Evolutionary conservation across 257 asterid genomes (phyloP), one percentile per base, ranked within the genome.

Genomic region (Solanum lignicaule): DNA sequence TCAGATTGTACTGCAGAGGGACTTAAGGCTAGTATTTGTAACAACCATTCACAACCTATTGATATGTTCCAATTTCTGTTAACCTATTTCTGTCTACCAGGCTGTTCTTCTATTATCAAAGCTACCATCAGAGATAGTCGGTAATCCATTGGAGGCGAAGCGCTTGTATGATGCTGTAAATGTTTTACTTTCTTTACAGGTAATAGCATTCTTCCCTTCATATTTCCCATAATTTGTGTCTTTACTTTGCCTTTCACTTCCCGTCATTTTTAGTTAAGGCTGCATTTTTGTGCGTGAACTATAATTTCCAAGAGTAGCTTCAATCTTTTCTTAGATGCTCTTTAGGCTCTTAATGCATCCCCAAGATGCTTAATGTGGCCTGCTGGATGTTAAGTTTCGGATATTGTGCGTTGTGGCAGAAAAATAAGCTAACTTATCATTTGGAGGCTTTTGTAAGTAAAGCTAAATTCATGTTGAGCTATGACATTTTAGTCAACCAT

Each of bases 1-100:
- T 97, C 99, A 36, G 99, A 97, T 92, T 97, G 99, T 93, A 94
- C 99, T 29, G 98, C 99, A 23, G 99, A 97, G 94, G 99, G 99
- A 89, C 92, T 96, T 88, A 97, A 96, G 91, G 99, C 93, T 93
- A 88, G 55, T 48, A 31, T 33, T 83, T 84, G 33, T 87, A 52
- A 83, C 62, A 43, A n/a, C 31, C 29, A 39, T 68, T 88, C 32
- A 11, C 58, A 79, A 39, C 83, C 36, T 78, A 48, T 15, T 68
- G 23, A 36, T 87, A 23, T 84, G 52, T 33, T 39, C 87, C 27
- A 38, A 39, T 87, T 32, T 60, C 84, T 88, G 83, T 46, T 91
- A 74, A 87, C 72, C 46, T 66, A 52, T 75, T 75, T 62, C 74
- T 62, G 73, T 92, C 88, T 88, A 88, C 86, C 89, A 97, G 99